phyloP scores from a whole-genome alignment of 2,329 filamentous ascomycete species.

The Epichloe amarillans region DNA sequence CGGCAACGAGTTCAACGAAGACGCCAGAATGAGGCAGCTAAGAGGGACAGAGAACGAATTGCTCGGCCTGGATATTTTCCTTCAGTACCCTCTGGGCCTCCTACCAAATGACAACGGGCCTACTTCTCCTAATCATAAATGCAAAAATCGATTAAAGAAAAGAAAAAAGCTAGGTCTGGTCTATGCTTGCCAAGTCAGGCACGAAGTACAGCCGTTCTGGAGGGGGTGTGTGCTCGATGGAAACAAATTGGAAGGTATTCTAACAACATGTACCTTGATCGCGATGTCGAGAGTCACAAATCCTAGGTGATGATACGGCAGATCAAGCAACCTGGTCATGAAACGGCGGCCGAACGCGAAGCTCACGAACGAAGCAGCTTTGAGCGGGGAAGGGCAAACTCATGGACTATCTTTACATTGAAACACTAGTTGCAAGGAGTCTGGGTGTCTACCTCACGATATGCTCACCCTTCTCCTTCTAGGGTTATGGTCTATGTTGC shows the following conservation, averaged over 20 bases:
- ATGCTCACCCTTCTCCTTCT: too few species aligned
- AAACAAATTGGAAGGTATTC: background rate
- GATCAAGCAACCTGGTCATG: background rate
- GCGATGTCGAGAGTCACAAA: background rate
- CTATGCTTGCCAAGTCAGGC: background rate
- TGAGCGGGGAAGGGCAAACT: background rate
- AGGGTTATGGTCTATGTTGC: background rate
- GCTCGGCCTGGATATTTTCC: slow-evolving; percentile 73
- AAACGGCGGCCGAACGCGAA: background rate
- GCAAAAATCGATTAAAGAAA: background rate
- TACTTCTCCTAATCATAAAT: too few species aligned
- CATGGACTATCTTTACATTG: background rate
- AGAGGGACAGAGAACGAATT: slow-evolving; percentile 66
- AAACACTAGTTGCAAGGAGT: too few species aligned
- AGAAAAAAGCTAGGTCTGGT: too few species aligned
- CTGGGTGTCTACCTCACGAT: too few species aligned
- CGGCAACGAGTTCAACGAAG: slow-evolving; percentile 72
- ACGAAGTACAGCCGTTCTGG: background rate
- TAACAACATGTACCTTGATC: background rate
- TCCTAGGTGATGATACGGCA: background rate
- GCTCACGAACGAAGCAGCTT: background rate
- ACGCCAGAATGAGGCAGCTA: slow-evolving; percentile 39
- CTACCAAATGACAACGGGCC: slow-evolving; percentile 16
- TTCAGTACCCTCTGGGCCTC: slow-evolving; percentile 57
- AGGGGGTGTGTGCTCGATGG: background rate